Evolutionary conservation across 2,329 filamentous ascomycete species (phyloP), one percentile per base, ranked within the genome.

Genomic region (Clonostachys byssicola): DNA sequence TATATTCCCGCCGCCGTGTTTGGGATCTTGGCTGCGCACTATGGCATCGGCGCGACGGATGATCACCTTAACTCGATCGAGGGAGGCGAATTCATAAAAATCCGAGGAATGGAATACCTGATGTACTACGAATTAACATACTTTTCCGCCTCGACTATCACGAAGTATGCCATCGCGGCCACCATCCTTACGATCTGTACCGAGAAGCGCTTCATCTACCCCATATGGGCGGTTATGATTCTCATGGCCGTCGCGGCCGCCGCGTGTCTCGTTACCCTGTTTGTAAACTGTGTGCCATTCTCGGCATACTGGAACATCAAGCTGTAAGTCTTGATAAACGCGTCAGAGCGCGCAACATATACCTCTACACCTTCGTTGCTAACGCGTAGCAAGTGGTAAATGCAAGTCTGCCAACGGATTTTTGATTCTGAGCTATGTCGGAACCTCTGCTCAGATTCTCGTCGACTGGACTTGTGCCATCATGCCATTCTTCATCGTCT

Each of bases 401-500:
- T 39, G 36, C 36, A 39, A n/a, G 36, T 39, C 36, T n/a, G 14
- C 36, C 14, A 18, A 39, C 14, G 36, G 36, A n/a, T 39, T 39
- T 12, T 18, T 39, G 36, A 18, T 39, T n/a, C 14, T 39, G 36
- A 39, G 36, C 36, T 39, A 39, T 4, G 17, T 39, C 36, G 36
- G 36, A 7, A 39, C 36, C 14, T n/a, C 36, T n/a, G 36, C 17
- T 18, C 36, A 39, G 36, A 18, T 39, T 12, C 14, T 39, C 12
- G 36, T 18, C 14, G 36, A 39, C 36, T 62, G 60, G 59, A 49
- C 53, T 1, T 61, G 55, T 23, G 60, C 58, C 12, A 56, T 54
- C 6, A 55, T 55, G 3, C 61, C 61, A 1, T 60, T 61, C 45
- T 63, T 63, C 44, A 55, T 64, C 5, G 43, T 64, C 1, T 43